Evolutionary conservation across 352 stramenopile genomes (phyloP).

Genomic region (Pythium sukuiense): DNA sequence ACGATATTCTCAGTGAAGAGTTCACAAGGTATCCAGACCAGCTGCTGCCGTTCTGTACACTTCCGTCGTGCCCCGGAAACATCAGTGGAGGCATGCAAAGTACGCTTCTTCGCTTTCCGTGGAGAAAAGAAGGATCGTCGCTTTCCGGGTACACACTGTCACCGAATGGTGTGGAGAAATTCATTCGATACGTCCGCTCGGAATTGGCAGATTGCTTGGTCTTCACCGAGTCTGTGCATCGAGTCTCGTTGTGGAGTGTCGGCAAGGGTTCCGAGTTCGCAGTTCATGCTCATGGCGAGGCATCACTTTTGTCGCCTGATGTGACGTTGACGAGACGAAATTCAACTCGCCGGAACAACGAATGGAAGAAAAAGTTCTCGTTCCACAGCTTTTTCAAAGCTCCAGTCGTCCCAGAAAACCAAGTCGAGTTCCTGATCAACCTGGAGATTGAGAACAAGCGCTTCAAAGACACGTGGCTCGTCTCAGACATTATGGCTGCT

Average conservation of each 20-base stretch:
- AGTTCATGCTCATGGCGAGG: constrained; percentile 52
- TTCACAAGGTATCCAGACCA: constrained; percentile 76
- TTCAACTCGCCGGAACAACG: constrained; percentile 45
- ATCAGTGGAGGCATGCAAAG: constrained; percentile 44
- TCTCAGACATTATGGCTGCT: constrained; percentile 64
- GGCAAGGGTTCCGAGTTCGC: constrained; percentile 66
- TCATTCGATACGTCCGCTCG: constrained; percentile 44
- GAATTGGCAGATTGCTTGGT: constrained; percentile 60
- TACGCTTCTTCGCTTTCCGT: constrained; percentile 74
- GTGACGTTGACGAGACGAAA: constrained; percentile 48
- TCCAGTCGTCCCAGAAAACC: constrained; percentile 52
- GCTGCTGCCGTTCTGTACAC: constrained; percentile 63
- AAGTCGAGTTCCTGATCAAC: constrained; percentile 64
- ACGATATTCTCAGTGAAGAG: constrained; percentile 58
- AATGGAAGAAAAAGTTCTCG: constrained; percentile 82
- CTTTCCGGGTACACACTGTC: constrained; percentile 43
- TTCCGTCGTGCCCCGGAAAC: constrained; percentile 65
- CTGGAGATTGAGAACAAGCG: constrained; percentile 60
- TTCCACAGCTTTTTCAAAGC: constrained; percentile 80
- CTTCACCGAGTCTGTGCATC: constrained; percentile 68
- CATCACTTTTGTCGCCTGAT: constrained; percentile 36
- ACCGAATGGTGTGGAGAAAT: constrained; percentile 26
- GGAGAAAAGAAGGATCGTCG: constrained; percentile 44
- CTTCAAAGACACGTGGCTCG: constrained; percentile 56
- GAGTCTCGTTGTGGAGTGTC: constrained; percentile 65